Evolutionary conservation across 768 basidiomycete species (phyloP), one percentile per base, ranked within the genome.

Genomic region (Tulasnella sp.): DNA sequence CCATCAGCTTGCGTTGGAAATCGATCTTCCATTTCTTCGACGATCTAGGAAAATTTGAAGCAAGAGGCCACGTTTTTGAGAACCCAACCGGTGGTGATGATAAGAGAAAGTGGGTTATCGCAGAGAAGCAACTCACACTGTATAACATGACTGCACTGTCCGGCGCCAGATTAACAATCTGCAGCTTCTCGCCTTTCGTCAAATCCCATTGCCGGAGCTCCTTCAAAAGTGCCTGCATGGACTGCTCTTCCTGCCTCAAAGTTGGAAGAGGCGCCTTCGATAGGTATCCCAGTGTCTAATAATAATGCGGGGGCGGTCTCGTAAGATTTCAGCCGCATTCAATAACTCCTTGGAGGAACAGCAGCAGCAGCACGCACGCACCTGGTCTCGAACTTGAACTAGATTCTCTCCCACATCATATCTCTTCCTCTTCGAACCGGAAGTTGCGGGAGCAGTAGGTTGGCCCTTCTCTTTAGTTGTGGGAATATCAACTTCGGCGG

Each of bases 151-250:
- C 94, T 0, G 91, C 87, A 72, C 91, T 88, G 9, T 90, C 92
- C 1, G 97, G 97, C 0, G 92, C 92, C 7, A 97, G 88, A 83
- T 98, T 98, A n/a, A 95, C 92, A 46, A 98, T 88, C 83, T 97
- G 95, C 3, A 98, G 88, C 83, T 96, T 96, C 87, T 98, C 97
- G 3, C 93, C 91, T 82, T 97, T 98, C 1, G 96, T 97, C 81
- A 98, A 87, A 44, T 89, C 88, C 81, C 91, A 93, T 27, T 90
- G 86, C 2, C 90, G 89, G 14, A 98, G 89, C 52, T 87, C 87
- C 79, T 90, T 89, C 24, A 93, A 90, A 18, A 98, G 90, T 78
- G 87, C 87, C 0, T 89, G 85, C 78, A 97, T 90, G 18, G 90
- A 88, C 75, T 89, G 88, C 1, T 89, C 86, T 1, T 90, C 91